Percentiles rank a stretch among this genome's conserved stretches.
Conservation (phyloP, 2,329 filamentous ascomycete species). For the Arachnomyces sp. region DNA sequence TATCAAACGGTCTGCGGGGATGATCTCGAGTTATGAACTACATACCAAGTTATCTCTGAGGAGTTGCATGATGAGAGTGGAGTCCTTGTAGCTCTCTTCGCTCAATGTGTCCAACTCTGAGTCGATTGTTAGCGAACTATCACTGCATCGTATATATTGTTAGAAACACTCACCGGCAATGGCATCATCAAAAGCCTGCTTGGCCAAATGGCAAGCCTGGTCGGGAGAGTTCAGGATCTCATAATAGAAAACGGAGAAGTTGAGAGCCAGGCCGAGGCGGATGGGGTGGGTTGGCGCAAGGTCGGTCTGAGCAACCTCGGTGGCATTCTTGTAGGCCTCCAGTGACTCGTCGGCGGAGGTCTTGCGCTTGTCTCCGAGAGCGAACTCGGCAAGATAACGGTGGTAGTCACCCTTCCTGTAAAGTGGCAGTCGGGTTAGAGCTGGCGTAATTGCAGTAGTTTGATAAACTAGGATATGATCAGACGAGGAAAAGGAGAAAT, state of each 20-base stretch:
- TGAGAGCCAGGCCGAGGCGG: constrained; percentile 82
- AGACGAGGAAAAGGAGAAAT: constrained; percentile 1
- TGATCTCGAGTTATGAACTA: constrained; percentile 7
- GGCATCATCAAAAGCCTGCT: constrained; percentile 92
- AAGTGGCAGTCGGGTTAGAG: constrained; percentile 7
- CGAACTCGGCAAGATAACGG: constrained; percentile 97
- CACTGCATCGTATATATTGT: constrained; percentile 2
- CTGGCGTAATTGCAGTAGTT: constrained; percentile 15
- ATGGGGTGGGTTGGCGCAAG: constrained; percentile 88
- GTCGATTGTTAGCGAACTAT: constrained; percentile 18
- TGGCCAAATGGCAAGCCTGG: constrained; percentile 94
- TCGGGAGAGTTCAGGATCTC: constrained; percentile 98
- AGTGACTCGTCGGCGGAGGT: constrained; percentile 86
- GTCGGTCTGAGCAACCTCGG: constrained; percentile 82
- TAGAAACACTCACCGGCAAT: constrained; percentile 61
- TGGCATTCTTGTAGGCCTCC: constrained; percentile 93
- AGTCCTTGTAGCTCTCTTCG: constrained; percentile 99
- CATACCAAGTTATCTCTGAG: constrained; percentile 90
- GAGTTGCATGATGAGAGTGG: constrained; percentile 97
- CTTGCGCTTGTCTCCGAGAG: constrained; percentile 90
- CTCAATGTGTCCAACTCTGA: constrained; percentile 90
- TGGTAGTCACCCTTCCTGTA: constrained; percentile 98
- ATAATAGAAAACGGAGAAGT: constrained; percentile 99
- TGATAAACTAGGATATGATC: constrained; percentile 1
- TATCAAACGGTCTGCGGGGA: not conserved